A percentile compares a stretch with the other conserved stretches of the same genome.
Evolutionary conservation across 129 eudicot genomes (phyloP).

Genomic region (Glebionis coronaria): DNA sequence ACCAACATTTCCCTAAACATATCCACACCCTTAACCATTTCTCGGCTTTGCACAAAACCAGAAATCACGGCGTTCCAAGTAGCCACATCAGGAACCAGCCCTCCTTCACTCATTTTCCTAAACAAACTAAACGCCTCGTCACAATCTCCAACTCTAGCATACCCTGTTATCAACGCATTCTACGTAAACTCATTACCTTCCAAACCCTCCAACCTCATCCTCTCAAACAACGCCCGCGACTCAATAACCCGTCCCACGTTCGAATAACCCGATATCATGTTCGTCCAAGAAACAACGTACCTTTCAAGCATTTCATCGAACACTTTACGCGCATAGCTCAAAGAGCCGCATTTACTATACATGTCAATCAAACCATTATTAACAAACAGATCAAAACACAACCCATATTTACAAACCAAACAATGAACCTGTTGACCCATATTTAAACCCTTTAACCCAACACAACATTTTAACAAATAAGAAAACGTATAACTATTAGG

Average conservation of each 20-base stretch:
- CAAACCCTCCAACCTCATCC: conserved; percentile 45
- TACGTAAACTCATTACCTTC: conserved; percentile 66
- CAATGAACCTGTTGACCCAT: conserved; percentile 70
- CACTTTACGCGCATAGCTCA: conserved; percentile 41
- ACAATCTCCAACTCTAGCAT: conserved; percentile 64
- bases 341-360: conserved; percentile 55
- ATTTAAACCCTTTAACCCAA: conserved; percentile 52
- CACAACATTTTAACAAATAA: conserved; percentile 64
- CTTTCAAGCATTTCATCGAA: conserved; percentile 51
- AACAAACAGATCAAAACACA: conserved; percentile 31
- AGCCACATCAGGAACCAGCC: conserved; percentile 50
- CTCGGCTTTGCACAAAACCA: conserved; percentile 55
- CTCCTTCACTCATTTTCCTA: conserved; percentile 47
- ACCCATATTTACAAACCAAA: conserved; percentile 36
- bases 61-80: conserved; percentile 78
- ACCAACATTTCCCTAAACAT: conserved; percentile 51
- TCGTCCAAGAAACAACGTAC: conserved; percentile 70
- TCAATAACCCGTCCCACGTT: conserved; percentile 33
- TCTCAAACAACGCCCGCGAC: conserved; percentile 42
- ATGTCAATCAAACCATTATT: conserved; percentile 64
- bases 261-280: conserved; percentile 53
- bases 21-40: conserved; percentile 39
- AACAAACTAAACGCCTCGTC: conserved; percentile 38
- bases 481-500: no score
- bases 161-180: conserved; percentile 61